A percentile compares a stretch with the other conserved stretches of the same genome.
These are phyloP conservation scores for Oldenlandia corymbosa DNA, from an alignment of 257 asterid genomes.

Conservation along the genomic window DNA sequence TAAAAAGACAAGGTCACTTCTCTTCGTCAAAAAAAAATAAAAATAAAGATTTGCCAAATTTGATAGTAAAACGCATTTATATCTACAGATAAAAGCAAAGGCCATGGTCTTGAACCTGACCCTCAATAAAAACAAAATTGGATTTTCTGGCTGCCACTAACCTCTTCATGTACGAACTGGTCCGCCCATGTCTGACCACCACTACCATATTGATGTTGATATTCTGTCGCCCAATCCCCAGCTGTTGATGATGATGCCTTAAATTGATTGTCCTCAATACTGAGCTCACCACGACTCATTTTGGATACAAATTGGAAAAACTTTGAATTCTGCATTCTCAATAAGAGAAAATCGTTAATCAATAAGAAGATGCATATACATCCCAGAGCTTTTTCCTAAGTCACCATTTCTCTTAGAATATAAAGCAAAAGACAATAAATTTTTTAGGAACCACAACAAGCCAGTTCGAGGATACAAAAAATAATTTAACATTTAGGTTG, in stretches of 20 bases:
- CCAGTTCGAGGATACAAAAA: too few relatives aligned
- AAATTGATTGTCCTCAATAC: slow-evolving; percentile 83
- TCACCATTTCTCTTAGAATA: not conserved
- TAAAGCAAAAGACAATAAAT: slow-evolving; percentile 5
- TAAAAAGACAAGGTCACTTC: not conserved
- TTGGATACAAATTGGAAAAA: slow-evolving; percentile 95
- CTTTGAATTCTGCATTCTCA: slow-evolving; percentile 66
- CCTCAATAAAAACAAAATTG: not conserved
- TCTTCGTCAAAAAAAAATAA: too few relatives aligned
- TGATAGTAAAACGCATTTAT: not conserved
- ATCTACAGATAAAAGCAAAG: slow-evolving; percentile 1
- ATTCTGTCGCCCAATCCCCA: slow-evolving; percentile 93
- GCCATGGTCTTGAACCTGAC: not conserved
- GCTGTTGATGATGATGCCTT: slow-evolving; percentile 65
- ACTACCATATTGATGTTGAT: slow-evolving; percentile 67
- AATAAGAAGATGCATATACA: not conserved
- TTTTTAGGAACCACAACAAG: not conserved
- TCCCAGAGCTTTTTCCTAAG: too few relatives aligned
- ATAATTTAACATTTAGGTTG: too few relatives aligned
- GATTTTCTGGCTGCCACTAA: slow-evolving; percentile 27
- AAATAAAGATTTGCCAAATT: not conserved
- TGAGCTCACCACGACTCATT: slow-evolving; percentile 99
- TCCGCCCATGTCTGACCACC: slow-evolving; percentile 89
- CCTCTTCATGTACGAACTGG: slow-evolving; percentile 85
- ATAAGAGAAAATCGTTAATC: not conserved